Evolutionary conservation across 495 filamentous ascomycete species (phyloP), one percentile per base, ranked within the genome.

Genomic region (Cudoniella acicularis): DNA sequence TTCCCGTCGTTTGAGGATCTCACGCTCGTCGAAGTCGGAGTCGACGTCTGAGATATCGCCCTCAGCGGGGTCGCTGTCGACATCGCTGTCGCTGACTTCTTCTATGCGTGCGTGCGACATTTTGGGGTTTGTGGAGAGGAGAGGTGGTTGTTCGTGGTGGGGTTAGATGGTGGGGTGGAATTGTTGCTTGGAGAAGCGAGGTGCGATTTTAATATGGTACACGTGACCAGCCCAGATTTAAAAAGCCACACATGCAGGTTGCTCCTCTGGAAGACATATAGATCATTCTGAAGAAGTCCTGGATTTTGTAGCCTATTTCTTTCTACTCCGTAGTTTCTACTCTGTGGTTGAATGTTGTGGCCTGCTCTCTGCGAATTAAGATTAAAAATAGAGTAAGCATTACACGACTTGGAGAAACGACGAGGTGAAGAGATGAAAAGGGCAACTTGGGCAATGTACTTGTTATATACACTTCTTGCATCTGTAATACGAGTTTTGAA

Each of bases 41-140:
- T 68, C 68, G 56, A 83, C 81, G 68, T 83, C 79, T 65, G 77
- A 73, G 57, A 86, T 81, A 72, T 87, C 82, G 64, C 75, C 79
- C 57, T 91, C 87, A 50, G 83, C 83, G 49, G 91, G 89, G 69
- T 92, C 91, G 21, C 90, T 86, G 70, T 91, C 89, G 11, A 53
- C 22, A 25, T 61, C 59, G 58, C 82, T 87, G 77, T 93, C 90
- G 27, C 79, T 86, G 56, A 96, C 83, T 73, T 96, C 93, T 79
- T 98, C 93, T 68, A 98, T 83, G 45, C 85, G 87, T 48, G 92
- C 83, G 73, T 92, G 80, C 36, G 91, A 90, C 92, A 96, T 30
- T 50, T 3, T 20, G 20, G 20, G 42, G 22, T 13, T 1, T 51
- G 27, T 36, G 18, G 18, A 20, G 42, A 56, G 47, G 51, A 17